phyloP scores from a whole-genome alignment of 306 rosid genomes.

The Clitoria ternatea region DNA sequence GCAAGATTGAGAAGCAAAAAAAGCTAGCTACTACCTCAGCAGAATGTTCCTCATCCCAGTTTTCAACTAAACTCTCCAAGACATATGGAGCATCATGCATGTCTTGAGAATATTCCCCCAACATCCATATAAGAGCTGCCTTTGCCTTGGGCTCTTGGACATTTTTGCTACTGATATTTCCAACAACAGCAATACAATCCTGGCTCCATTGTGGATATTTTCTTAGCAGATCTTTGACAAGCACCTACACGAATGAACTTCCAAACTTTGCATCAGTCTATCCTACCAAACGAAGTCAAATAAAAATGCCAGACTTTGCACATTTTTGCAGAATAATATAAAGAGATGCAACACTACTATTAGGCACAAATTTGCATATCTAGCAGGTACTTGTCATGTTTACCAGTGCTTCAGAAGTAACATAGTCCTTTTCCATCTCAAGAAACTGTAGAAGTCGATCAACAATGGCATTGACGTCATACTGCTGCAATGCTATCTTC shows the following conservation, averaged over 20 bases:
- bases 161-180: slow-evolving; percentile 95
- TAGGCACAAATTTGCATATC: slow-evolving; percentile 4
- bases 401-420: slow-evolving; percentile 99
- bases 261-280: slow-evolving; percentile 26
- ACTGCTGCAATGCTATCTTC: slow-evolving; percentile 96
- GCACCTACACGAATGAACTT: slow-evolving; percentile 62
- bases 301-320: background rate
- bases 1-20: slow-evolving; percentile 4
- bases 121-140: slow-evolving; percentile 99
- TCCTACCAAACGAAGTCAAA: slow-evolving; percentile 6
- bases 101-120: slow-evolving; percentile 97
- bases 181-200: slow-evolving; percentile 99
- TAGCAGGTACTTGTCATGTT: slow-evolving; percentile 25
- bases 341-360: background rate
- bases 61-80: slow-evolving; percentile 80
- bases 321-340: slow-evolving; percentile 13
- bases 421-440: slow-evolving; percentile 99
- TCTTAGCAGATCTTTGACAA: slow-evolving; percentile 92
- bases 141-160: slow-evolving; percentile 98
- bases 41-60: slow-evolving; percentile 97
- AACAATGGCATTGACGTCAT: slow-evolving; percentile 98
- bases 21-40: slow-evolving; percentile 59
- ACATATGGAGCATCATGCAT: slow-evolving; percentile 96
- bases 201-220: slow-evolving; percentile 99
- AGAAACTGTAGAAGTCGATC: slow-evolving; percentile 98